Conservation (phyloP, 768 basidiomycete genomes). For the Lentinus brumalis region DNA sequence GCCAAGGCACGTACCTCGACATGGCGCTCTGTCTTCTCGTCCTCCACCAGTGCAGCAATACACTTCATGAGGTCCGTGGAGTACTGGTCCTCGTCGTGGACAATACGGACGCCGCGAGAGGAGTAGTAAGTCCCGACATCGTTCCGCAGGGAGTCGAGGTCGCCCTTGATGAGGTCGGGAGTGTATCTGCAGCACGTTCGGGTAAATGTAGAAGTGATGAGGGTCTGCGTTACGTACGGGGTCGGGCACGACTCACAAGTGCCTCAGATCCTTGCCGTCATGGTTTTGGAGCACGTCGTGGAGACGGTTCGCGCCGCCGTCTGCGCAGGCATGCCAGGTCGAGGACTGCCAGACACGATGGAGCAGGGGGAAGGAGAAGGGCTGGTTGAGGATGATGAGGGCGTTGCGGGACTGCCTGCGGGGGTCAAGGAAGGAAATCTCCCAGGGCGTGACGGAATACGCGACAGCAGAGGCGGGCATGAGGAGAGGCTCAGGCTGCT, state of each 20-base stretch:
- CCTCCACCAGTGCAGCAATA: constrained; percentile 58
- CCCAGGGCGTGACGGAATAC: constrained; percentile 15
- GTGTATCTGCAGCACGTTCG: constrained; percentile 51
- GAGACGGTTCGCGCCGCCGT: constrained; percentile 65
- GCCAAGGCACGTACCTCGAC: constrained; percentile 36
- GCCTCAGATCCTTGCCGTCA: constrained; percentile 12
- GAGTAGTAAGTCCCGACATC: constrained; percentile 76
- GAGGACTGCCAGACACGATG: constrained; percentile 48
- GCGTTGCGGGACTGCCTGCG: constrained; percentile 37
- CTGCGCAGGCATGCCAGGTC: constrained; percentile 48
- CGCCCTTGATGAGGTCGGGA: constrained; percentile 91
- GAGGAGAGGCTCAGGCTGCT: background rate
- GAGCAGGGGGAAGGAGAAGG: constrained; percentile 69
- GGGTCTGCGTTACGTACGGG: constrained; percentile 16
- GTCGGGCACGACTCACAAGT: constrained; percentile 22
- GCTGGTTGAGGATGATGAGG: constrained; percentile 89
- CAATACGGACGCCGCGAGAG: constrained; percentile 58
- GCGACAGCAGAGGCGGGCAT: constrained; percentile 1
- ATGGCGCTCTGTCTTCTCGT: constrained; percentile 46
- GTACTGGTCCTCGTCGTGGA: constrained; percentile 71
- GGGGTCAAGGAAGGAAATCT: constrained; percentile 25
- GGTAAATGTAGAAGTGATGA: constrained; percentile 2
- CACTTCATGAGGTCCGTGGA: constrained; percentile 99
- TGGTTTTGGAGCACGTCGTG: constrained; percentile 47
- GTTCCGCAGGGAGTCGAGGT: constrained; percentile 82